Evolutionary conservation across 805 yeast species (phyloP).

Genomic region (Komagataella pastoris): DNA sequence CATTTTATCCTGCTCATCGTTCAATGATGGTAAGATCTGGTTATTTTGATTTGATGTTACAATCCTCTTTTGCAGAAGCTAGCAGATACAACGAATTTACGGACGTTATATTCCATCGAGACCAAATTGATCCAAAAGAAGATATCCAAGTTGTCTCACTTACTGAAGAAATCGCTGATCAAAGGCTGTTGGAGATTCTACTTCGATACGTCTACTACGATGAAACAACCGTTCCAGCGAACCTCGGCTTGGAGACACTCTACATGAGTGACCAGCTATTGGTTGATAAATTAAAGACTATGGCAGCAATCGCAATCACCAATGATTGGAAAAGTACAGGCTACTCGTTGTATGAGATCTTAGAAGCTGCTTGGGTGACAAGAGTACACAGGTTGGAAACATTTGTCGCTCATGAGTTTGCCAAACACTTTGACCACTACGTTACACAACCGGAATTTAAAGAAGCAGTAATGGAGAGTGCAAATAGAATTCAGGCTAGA

Average conservation of each 20-base stretch:
- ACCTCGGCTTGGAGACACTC: slow-evolving; percentile 40
- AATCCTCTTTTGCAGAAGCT: slow-evolving; percentile 30
- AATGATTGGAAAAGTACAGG: slow-evolving; percentile 7
- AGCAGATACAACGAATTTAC: slow-evolving; percentile 5
- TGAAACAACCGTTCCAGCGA: slow-evolving; percentile 34
- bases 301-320: slow-evolving; percentile 41
- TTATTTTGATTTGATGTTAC: slow-evolving; percentile 52
- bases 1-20: slow-evolving; percentile 50
- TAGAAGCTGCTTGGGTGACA: slow-evolving; percentile 57
- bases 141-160: not conserved
- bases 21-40: slow-evolving; percentile 47
- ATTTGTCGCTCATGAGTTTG: slow-evolving; percentile 44
- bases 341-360: slow-evolving; percentile 35
- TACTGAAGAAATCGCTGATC: slow-evolving; percentile 2
- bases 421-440: slow-evolving; percentile 29
- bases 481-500: slow-evolving; percentile 41
- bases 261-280: slow-evolving; percentile 45
- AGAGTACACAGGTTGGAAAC: slow-evolving; percentile 53
- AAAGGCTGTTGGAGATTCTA: slow-evolving; percentile 32
- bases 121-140: not conserved
- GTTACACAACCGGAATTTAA: slow-evolving; percentile 23
- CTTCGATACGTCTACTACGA: slow-evolving; percentile 50
- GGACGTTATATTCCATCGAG: slow-evolving; percentile 2
- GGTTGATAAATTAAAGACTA: slow-evolving; percentile 49
- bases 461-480: slow-evolving; percentile 22